These are phyloP conservation scores for Isatis tinctoria DNA, from an alignment of 345 rosid species.

Conservation along the genomic window DNA sequence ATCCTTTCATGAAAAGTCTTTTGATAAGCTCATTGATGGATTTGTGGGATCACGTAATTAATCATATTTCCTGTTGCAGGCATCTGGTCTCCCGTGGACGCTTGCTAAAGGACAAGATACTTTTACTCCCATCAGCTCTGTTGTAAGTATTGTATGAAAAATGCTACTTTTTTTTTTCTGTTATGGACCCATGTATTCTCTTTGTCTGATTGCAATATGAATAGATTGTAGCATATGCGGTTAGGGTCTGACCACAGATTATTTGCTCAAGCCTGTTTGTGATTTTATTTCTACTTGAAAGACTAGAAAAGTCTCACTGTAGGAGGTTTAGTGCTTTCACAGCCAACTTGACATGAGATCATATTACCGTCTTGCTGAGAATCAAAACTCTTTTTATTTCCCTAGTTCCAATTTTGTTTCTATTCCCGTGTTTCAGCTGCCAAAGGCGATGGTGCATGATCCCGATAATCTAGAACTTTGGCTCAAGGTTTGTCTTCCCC, in stretches of 20 bases:
- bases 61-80: conserved; percentile 36
- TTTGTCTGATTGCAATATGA: background rate
- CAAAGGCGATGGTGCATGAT: conserved; percentile 59
- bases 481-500: conserved; percentile 58
- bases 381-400: background rate
- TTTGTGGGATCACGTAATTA: background rate
- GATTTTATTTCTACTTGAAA: background rate
- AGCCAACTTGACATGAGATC: conserved; percentile 3
- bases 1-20: background rate
- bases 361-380: background rate
- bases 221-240: background rate
- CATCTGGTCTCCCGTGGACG: conserved; percentile 95
- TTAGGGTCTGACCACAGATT: background rate
- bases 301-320: background rate
- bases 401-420: background rate
- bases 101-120: conserved; percentile 95
- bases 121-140: conserved; percentile 86
- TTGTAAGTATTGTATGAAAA: conserved; percentile 48
- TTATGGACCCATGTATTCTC: background rate
- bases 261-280: background rate
- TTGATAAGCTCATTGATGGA: background rate
- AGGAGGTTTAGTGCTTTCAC: background rate
- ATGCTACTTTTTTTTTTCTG: background rate
- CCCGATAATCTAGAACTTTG: conserved; percentile 86
- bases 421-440: conserved; percentile 43